Evolutionary conservation across 2,329 filamentous ascomycete species (phyloP).

Genomic region (Penicillium sp.): DNA sequence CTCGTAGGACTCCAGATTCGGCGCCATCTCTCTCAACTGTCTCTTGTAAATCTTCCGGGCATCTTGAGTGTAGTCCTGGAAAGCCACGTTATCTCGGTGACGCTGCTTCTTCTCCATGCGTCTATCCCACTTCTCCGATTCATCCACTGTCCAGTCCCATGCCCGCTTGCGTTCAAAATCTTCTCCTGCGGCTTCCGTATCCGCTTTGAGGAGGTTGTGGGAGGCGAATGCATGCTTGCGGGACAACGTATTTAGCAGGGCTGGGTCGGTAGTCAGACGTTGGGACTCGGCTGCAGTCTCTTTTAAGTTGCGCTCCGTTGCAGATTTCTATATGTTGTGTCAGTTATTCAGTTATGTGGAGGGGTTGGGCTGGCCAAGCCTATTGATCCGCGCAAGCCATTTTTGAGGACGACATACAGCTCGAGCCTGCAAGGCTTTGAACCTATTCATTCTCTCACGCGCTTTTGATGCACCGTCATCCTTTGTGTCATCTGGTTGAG

Average conservation of each 20-base stretch:
- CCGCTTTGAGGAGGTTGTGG: conserved; percentile 90
- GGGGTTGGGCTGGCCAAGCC: not conserved
- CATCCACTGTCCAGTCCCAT: conserved; percentile 98
- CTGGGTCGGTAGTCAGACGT: conserved; percentile 72
- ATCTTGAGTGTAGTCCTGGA: conserved; percentile 84
- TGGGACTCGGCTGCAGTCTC: conserved; percentile 82
- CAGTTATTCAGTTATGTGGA: conserved; percentile 23
- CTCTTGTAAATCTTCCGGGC: conserved; percentile 91
- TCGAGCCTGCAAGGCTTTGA: conserved; percentile 81
- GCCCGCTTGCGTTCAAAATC: conserved; percentile 98
- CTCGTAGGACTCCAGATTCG: conserved; percentile 81
- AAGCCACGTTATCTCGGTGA: conserved; percentile 80
- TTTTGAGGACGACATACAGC: conserved; percentile 46
- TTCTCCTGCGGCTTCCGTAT: conserved; percentile 77
- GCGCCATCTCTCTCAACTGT: conserved; percentile 72
- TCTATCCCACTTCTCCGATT: conserved; percentile 91
- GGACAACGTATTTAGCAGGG: conserved; percentile 71
- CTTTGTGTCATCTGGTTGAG: conserved; percentile 10
- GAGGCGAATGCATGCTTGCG: conserved; percentile 83
- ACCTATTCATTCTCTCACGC: conserved; percentile 71
- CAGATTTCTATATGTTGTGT: conserved; percentile 38
- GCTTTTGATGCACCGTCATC: conserved; percentile 30
- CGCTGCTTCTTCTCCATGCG: conserved; percentile 80
- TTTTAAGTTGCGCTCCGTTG: conserved; percentile 63
- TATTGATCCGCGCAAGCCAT: not conserved